Base-by-base conservation (phyloP, 495 filamentous ascomycete genomes). In the Sordaria brevicollis region DNA sequence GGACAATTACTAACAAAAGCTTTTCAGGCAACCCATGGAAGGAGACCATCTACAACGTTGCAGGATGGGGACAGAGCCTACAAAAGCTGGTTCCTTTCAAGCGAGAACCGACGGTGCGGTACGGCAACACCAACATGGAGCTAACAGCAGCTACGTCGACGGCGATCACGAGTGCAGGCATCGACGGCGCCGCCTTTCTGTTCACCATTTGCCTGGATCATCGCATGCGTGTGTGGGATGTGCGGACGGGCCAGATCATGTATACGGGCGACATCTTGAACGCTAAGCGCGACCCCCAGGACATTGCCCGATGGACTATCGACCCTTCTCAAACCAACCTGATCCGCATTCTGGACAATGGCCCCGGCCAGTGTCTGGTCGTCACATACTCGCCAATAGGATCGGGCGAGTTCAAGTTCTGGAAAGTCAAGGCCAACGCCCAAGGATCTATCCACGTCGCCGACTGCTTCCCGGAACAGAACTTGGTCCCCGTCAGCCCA, bases 351-450 rank as follows among this genome's bases (percentile, higher is more conserved):
- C 83, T 94, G 67, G 86, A 90, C 43, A 82, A 87, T 65, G 86
- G 84, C 29, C 86, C 81, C 34, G 89, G 92, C 69, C 82, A 85
- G 54, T 93, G 92, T 73, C 86, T 91, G 70, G 86, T 93, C 25
- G 88, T 92, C 29, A 94, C 93, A 13, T 97, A 92, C 78, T 97
- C 93, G 36, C 93, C 95, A 9, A 83, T 93, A 74, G 89, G 92
- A 70, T 83, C 93, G 76, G 92, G 93, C 31, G 89, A 93, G 72
- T 97, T 99, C 86, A 98, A 97, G 79, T 94, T 99, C 79, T 99
- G 94, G 93, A 89, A 86, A 67, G 85, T 93, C 3, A 84, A 85
- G 69, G 87, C 89, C 17, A 86, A 89, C 34, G 83, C 89, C 54
- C 85, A 85, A 36, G 86, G 86, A 21, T 85, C 84, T 7, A 76